A percentile compares a stretch with the other conserved stretches of the same genome.
Conservation (phyloP, 345 rosid species). For the Rubroshorea leprosula region DNA sequence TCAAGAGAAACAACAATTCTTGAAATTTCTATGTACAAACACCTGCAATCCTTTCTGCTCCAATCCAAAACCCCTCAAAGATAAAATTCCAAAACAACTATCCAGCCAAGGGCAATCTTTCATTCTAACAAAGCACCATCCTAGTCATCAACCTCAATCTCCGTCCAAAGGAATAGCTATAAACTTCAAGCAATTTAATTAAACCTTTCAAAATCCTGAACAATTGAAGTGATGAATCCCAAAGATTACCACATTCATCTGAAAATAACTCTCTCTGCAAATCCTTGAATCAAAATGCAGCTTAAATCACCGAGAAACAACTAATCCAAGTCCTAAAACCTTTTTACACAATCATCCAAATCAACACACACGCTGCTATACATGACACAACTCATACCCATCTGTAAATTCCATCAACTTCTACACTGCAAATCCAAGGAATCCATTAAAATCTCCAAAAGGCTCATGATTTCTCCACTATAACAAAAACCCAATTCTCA, state of each 20-base stretch:
- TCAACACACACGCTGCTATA: not conserved
- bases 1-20: constrained; percentile 3
- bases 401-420: too few species aligned
- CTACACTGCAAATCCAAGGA: not conserved
- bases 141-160: too few species aligned
- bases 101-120: not conserved
- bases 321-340: not conserved
- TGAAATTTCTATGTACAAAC: not conserved
- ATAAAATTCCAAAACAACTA: not conserved
- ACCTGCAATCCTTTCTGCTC: not conserved
- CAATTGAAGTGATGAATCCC: too few species aligned
- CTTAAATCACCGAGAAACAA: not conserved
- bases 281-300: not conserved
- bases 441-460: not conserved
- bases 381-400: not conserved
- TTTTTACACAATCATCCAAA: not conserved
- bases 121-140: not conserved
- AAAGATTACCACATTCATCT: too few species aligned
- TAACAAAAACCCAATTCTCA: not conserved
- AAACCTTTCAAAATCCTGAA: too few species aligned
- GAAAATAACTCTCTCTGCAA: too few species aligned
- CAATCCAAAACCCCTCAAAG: not conserved
- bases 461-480: not conserved
- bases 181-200: not conserved
- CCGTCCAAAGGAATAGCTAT: not conserved